Conservation (phyloP, 2,329 filamentous ascomycete genomes). For the Arthrobotrys sphaeroides region DNA sequence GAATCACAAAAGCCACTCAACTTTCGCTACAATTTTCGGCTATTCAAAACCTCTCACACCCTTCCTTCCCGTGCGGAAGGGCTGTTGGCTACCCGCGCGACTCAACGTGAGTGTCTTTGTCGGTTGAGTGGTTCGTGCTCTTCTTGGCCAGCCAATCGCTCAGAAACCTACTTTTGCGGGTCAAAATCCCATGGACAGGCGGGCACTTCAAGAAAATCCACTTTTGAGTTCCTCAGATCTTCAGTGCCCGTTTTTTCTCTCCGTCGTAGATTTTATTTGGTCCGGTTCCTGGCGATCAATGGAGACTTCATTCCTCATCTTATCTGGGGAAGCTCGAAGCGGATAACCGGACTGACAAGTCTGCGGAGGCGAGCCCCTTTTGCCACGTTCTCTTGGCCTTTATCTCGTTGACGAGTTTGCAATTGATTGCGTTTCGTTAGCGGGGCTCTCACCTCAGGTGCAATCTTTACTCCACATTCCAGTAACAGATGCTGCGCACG, state of each 20-base stretch:
- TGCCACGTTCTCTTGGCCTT: slow-evolving; percentile 5
- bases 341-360: neutral
- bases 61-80: slow-evolving; percentile 2
- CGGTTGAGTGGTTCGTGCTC: neutral
- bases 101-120: neutral
- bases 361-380: slow-evolving; percentile 1
- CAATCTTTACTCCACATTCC: slow-evolving; percentile 7
- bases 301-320: neutral
- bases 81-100: slow-evolving; percentile 4
- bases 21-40: slow-evolving; percentile 1
- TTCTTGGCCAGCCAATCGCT: neutral
- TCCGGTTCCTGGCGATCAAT: slow-evolving; percentile 10
- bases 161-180: neutral
- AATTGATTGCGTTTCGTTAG: slow-evolving; percentile 3
- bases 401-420: neutral
- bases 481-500: slow-evolving; percentile 2
- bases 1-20: slow-evolving; percentile 13
- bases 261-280: neutral
- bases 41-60: neutral
- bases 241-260: neutral
- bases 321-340: slow-evolving; percentile 2
- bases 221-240: neutral
- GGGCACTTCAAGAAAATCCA: neutral
- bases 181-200: neutral
- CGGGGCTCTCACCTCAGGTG: neutral